phyloP scores from a whole-genome alignment of 768 basidiomycete species.

The Hygrocybe punicea region DNA sequence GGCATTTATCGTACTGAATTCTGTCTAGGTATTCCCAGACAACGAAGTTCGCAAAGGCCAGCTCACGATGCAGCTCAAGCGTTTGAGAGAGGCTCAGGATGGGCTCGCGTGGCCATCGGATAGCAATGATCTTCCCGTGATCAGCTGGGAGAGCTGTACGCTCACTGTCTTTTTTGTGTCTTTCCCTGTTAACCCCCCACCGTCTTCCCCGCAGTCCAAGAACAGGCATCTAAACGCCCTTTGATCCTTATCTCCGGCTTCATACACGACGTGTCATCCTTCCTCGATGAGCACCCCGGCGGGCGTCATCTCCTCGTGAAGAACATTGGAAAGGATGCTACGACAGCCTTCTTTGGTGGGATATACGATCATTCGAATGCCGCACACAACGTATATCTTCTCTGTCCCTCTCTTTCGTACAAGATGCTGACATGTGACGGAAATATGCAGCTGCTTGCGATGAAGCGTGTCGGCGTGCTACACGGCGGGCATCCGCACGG shows the following conservation, averaged over 20 bases:
- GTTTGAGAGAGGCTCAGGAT: constrained; percentile 75
- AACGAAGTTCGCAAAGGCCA: constrained; percentile 80
- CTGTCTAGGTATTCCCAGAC: constrained; percentile 44
- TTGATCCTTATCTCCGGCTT: constrained; percentile 86
- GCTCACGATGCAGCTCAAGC: constrained; percentile 91
- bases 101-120: constrained; percentile 76
- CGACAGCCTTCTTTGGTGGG: constrained; percentile 91
- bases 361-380: constrained; percentile 88
- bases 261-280: constrained; percentile 84
- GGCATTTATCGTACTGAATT: neutral
- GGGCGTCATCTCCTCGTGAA: constrained; percentile 81
- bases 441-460: constrained; percentile 44
- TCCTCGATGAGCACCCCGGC: constrained; percentile 90
- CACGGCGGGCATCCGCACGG: constrained; percentile 49
- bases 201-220: constrained; percentile 53
- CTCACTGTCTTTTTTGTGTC: constrained; percentile 9
- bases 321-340: constrained; percentile 86
- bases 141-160: constrained; percentile 84
- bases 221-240: constrained; percentile 75
- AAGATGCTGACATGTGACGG: neutral
- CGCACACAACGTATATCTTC: constrained; percentile 67
- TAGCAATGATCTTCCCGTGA: constrained; percentile 69
- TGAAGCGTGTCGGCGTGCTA: constrained; percentile 59
- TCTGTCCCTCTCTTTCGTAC: neutral
- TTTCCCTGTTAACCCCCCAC: constrained; percentile 3